Evolutionary conservation across 495 filamentous ascomycete species (phyloP).

Genomic region (Hyaloscypha variabilis): DNA sequence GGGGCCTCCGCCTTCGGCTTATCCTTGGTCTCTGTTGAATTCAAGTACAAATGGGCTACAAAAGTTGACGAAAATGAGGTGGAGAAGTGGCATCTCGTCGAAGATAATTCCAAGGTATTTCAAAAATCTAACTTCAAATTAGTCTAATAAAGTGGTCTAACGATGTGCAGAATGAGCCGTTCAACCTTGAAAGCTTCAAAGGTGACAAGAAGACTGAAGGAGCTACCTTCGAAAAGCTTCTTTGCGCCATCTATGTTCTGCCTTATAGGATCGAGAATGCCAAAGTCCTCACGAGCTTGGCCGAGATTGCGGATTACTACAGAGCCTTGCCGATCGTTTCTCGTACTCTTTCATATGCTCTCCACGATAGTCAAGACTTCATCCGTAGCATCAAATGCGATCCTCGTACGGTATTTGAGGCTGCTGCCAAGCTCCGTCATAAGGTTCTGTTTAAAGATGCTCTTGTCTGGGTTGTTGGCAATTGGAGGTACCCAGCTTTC

Average conservation of each 20-base stretch:
- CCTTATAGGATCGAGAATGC: constrained; percentile 1
- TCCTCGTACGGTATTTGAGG: not conserved
- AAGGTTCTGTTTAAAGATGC: constrained; percentile 11
- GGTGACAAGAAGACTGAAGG: not conserved
- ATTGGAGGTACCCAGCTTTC: not conserved
- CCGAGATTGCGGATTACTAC: constrained; percentile 16
- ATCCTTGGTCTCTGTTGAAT: not conserved
- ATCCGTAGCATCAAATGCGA: not conserved
- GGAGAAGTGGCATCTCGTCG: not conserved
- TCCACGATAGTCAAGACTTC: not conserved
- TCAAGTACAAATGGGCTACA: constrained; percentile 18
- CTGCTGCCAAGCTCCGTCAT: constrained; percentile 15
- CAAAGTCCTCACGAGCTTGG: not conserved
- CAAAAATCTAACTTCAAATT: not conserved
- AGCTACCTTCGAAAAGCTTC: constrained; percentile 2
- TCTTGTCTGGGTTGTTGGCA: not conserved
- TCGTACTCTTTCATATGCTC: not conserved
- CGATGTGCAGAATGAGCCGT: not conserved
- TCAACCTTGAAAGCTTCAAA: not conserved
- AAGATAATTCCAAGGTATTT: not conserved
- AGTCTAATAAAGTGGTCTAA: not conserved
- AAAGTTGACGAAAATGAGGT: not conserved
- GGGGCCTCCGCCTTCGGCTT: not conserved
- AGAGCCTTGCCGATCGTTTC: constrained; percentile 8
- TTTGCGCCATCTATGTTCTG: not conserved